Evolutionary conservation across 169 alveolate genomes (phyloP), one percentile per base, ranked within the genome.

Genomic region (Haemoproteus tartakovskyi): DNA sequence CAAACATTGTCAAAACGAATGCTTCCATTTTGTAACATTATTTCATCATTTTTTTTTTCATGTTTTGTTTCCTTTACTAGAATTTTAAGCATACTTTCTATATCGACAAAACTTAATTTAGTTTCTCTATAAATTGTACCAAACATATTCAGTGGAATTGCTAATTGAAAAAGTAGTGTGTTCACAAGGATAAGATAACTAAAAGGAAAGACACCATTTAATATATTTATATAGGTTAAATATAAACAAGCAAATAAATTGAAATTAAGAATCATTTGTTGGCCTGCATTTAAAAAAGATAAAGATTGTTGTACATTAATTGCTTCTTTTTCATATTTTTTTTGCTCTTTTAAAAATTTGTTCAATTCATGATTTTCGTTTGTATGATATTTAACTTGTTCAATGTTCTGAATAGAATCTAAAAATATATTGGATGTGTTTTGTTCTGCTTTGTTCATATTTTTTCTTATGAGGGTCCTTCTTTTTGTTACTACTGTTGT

Each of bases 391-490:
- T 89, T 78, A 24, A 88, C 93, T 27, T 91, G 92, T 62, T 91
- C 95, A 0, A 92, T 89, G 67, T 91, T 91, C 18, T 90, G 90
- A 30, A 91, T 81, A 18, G 93, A 90, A 41, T 91, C 95, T 41
- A 87, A 56, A 56, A 91, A 86, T 19, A 91, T 81, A 2, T 94
- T 94, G 19, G 87, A 86, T 1, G 95, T 86, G 37, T 80, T 87
- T 62, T 89, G 94, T 57, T 91, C 95, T 18, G 94, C 87, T 36
- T 79, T 63, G 22, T 87, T 91, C 95, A 91, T 91, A 21, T 79
- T 45, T 63, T 83, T 90, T 48, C 95, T 78, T 37, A 87, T 79
- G 18, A 89, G 63, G 48, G 91, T 91, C 62, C 95, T 80, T 29
- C 87, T 83, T 67, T 85, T 79, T 3, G 95, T 91, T 9, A 91